phyloP scores from a whole-genome alignment of 2,329 filamentous ascomycete species.

The Tolypocladium cylindrosporum region DNA sequence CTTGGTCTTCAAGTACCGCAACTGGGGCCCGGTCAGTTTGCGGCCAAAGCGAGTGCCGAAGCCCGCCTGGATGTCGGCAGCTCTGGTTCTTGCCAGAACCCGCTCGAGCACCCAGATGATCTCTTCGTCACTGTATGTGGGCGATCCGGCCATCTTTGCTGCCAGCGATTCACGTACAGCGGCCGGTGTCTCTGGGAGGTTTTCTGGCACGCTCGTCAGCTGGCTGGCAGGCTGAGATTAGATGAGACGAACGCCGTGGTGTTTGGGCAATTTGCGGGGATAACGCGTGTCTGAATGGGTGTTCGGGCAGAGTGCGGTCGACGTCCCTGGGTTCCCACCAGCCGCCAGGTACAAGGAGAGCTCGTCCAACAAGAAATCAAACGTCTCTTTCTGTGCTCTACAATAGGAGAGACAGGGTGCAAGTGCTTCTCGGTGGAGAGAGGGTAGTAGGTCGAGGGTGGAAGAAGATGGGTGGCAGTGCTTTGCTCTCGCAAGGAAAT shows the following conservation, averaged over 20 bases:
- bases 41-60: conserved; percentile 19
- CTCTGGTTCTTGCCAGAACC: conserved; percentile 16
- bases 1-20: conserved; percentile 29
- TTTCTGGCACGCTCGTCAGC: not conserved
- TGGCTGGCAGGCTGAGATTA: not conserved
- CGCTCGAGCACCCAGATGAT: conserved; percentile 23
- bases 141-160: conserved; percentile 20
- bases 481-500: not conserved
- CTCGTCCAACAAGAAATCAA: not conserved
- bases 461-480: not conserved
- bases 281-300: not conserved
- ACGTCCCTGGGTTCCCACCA: not conserved
- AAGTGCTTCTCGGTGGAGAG: not conserved
- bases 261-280: not conserved
- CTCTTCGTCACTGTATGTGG: conserved; percentile 22
- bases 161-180: not conserved
- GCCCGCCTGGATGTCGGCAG: conserved; percentile 12
- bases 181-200: not conserved
- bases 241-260: not conserved
- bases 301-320: not conserved
- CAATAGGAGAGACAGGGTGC: not conserved
- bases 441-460: not conserved
- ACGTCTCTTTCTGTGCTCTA: not conserved
- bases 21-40: conserved; percentile 20
- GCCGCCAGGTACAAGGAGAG: not conserved